A percentile compares a stretch with the other conserved stretches of the same genome.
Conservation (phyloP, 345 rosid genomes). For the Citrus australasica region DNA sequence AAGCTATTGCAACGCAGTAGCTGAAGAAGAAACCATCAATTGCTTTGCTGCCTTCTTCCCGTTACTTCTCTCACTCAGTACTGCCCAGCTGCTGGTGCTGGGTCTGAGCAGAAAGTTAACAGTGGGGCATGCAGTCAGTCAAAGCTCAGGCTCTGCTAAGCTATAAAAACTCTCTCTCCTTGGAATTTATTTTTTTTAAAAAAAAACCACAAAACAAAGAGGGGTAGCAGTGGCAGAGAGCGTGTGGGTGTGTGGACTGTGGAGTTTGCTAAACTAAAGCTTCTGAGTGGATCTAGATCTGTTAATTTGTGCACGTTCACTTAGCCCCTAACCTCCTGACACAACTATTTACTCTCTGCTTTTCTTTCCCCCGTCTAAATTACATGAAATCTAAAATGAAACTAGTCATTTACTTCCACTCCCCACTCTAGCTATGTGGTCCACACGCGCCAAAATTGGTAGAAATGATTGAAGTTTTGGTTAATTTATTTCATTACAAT, state of each 20-base stretch:
- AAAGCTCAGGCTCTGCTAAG: background rate
- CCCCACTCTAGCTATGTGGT: background rate
- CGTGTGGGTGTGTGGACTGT: background rate
- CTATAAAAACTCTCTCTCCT: slow-evolving; percentile 3
- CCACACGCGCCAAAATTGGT: background rate
- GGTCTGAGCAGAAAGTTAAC: slow-evolving; percentile 5
- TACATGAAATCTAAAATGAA: background rate
- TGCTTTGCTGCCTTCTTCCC: background rate
- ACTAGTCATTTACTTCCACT: background rate
- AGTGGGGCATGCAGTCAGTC: slow-evolving; percentile 14
- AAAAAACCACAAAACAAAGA: background rate
- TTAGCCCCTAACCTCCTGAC: slow-evolving; percentile 17
- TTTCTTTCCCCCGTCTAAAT: background rate
- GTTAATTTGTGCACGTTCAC: slow-evolving; percentile 34
- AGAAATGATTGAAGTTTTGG: background rate
- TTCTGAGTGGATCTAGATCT: slow-evolving; percentile 36
- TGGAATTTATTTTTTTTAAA: background rate
- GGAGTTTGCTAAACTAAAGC: background rate
- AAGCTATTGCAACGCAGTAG: background rate
- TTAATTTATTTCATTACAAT: too few species aligned
- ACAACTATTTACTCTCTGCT: background rate
- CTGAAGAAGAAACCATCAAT: slow-evolving; percentile 18
- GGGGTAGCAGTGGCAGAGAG: background rate
- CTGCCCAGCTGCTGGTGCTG: slow-evolving; percentile 1
- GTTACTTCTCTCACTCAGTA: background rate